Conservation (phyloP, 805 yeast species). For the Kodamaea leandrae region DNA sequence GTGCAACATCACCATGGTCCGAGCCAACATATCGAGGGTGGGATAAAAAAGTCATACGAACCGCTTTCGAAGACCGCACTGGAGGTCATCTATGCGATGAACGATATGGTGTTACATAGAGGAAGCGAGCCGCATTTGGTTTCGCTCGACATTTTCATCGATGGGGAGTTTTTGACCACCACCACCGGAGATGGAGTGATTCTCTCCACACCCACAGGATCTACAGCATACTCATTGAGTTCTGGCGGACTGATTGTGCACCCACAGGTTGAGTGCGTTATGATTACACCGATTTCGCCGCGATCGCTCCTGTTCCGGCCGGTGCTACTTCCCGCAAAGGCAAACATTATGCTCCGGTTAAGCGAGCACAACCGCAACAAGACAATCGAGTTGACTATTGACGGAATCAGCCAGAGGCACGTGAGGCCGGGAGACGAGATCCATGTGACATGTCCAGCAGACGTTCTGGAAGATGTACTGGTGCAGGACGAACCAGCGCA, state of each 20-base stretch:
- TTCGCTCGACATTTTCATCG: slow-evolving; percentile 78
- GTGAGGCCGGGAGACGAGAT: slow-evolving; percentile 76
- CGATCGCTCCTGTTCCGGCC: slow-evolving; percentile 90
- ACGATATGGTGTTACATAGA: slow-evolving; percentile 84
- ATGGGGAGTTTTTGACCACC: slow-evolving; percentile 79
- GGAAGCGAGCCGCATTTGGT: slow-evolving; percentile 86
- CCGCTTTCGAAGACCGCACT: no score
- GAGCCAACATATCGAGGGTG: slow-evolving; percentile 19
- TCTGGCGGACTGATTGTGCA: slow-evolving; percentile 94
- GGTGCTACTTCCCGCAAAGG: slow-evolving; percentile 70
- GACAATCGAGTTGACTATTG: slow-evolving; percentile 62
- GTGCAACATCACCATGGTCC: no score
- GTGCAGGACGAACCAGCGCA: slow-evolving; percentile 21
- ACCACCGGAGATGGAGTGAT: slow-evolving; percentile 91
- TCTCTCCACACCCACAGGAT: slow-evolving; percentile 89
- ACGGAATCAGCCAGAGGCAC: slow-evolving; percentile 75
- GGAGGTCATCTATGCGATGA: slow-evolving; percentile 76
- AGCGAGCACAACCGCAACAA: slow-evolving; percentile 46
- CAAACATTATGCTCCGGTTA: slow-evolving; percentile 66
- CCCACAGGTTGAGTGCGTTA: slow-evolving; percentile 78
- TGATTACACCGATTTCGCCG: slow-evolving; percentile 90
- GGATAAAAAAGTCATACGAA: no score
- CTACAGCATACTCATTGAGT: slow-evolving; percentile 86
- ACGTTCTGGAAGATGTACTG: slow-evolving; percentile 7
- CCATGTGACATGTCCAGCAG: slow-evolving; percentile 43